Evolutionary conservation across 2,329 filamentous ascomycete species (phyloP), one percentile per base, ranked within the genome.

Genomic region (Ceratocystis variospora): DNA sequence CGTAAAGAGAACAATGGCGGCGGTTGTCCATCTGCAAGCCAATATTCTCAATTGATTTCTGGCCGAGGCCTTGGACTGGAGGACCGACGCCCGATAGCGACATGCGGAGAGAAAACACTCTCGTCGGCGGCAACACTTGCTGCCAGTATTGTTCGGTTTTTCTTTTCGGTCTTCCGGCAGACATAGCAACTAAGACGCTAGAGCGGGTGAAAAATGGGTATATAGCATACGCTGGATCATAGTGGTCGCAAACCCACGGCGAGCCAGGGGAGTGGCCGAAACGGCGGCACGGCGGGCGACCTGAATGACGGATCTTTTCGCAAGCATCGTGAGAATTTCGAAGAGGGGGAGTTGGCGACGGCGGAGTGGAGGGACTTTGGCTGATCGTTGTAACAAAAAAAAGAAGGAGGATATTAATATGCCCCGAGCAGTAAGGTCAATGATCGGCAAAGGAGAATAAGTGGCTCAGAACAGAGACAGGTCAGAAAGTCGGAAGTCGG

Each of bases 221-320:
- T 70, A 64, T 68, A 69, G 73, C 76, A 71, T 84, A 87, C 84
- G 80, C 77, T 83, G 83, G 74, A 82, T 76, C 71, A 83, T 76
- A 69, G 83, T 81, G 74, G 79, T 84, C 71, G 81, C 77, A 75
- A 87, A 84, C 76, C 77, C 80, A 75, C 84, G 83, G 72, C 80
- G 79, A 73, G 80, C 76, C 70, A 77, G 76, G 70, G 83, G 81
- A 66, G 73, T 63, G 66, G 76, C 72, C 69, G 80, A 79, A 68
- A 79, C 83, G 69, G 73, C 76, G 71, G 64, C 67, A 69, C 84
- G 82, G 75, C 84, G 84, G 73, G 83, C 83, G 74, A 79, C 82
- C 71, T 80, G 77, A 71, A 83, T 73, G 75, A 80, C 83, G 73
- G 84, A 79, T 75, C 84, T 84, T 79, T 85, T 82, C 75, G 87